Percentiles rank a stretch among this genome's conserved stretches.
These are phyloP conservation scores for Pythium aristosporum DNA, from an alignment of 352 stramenopile genomes.

Conservation along the genomic window DNA sequence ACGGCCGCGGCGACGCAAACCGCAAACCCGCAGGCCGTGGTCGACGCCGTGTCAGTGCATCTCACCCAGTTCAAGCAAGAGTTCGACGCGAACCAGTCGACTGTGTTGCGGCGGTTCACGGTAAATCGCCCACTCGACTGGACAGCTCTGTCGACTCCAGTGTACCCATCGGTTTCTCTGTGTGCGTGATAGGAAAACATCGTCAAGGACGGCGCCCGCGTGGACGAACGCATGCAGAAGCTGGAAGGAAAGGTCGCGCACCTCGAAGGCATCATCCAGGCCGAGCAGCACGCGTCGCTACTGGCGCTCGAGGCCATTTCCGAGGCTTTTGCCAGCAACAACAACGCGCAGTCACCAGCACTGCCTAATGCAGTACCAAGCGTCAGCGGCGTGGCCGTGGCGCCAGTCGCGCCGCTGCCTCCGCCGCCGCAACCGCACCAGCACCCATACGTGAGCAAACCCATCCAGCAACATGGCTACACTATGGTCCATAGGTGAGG, in stretches of 20 bases:
- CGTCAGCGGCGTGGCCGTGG: background rate
- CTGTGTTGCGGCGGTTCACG: constrained; percentile 46
- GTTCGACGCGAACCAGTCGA: constrained; percentile 50
- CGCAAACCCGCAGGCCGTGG: constrained; percentile 36
- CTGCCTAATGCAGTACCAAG: background rate
- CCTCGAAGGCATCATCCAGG: constrained; percentile 59
- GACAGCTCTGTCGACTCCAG: background rate
- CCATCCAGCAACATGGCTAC: constrained; percentile 6
- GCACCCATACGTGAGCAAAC: constrained; percentile 3
- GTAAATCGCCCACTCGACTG: constrained; percentile 1
- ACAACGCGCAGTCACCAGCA: background rate
- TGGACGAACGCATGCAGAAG: constrained; percentile 53
- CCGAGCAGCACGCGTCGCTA: constrained; percentile 68
- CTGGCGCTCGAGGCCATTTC: constrained; percentile 70
- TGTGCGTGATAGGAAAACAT: constrained; percentile 36
- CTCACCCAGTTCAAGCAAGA: constrained; percentile 65
- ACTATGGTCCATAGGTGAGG: background rate
- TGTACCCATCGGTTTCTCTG: background rate
- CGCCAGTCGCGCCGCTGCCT: background rate
- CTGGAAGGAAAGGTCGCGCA: constrained; percentile 52
- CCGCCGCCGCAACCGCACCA: background rate
- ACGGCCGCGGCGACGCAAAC: constrained; percentile 12
- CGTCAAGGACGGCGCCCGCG: constrained; percentile 40
- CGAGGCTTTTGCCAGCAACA: constrained; percentile 42
- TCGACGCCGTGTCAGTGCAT: constrained; percentile 57